A percentile compares a stretch with the other conserved stretches of the same genome.
These are phyloP conservation scores for Phytophthora melonis DNA, from an alignment of 352 stramenopile genomes.

Conservation along the genomic window DNA sequence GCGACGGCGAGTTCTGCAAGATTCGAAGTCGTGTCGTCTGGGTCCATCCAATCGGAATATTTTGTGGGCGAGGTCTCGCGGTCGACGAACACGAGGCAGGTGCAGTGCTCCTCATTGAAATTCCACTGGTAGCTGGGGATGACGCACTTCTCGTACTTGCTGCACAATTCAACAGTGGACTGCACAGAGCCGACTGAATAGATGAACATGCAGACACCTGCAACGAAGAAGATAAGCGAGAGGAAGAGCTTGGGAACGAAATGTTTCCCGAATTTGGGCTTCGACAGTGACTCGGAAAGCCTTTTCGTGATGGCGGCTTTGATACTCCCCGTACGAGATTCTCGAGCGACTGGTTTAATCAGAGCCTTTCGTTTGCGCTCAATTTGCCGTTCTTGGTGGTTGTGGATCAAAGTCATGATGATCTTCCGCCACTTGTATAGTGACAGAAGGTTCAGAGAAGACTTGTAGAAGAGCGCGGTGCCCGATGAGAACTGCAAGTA, in stretches of 20 bases:
- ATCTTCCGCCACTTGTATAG: slow-evolving; percentile 63
- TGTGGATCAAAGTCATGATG: slow-evolving; percentile 44
- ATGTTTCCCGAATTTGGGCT: slow-evolving; percentile 22
- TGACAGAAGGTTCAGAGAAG: slow-evolving; percentile 43
- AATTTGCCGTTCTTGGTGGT: slow-evolving; percentile 24
- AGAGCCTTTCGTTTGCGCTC: slow-evolving; percentile 16
- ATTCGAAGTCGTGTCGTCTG: slow-evolving; percentile 40
- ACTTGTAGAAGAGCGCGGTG: slow-evolving; percentile 46
- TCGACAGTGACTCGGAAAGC: slow-evolving; percentile 1
- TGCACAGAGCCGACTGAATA: slow-evolving; percentile 45
- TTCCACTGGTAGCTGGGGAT: slow-evolving; percentile 56
- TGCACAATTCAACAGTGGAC: slow-evolving; percentile 39
- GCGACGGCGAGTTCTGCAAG: slow-evolving; percentile 37
- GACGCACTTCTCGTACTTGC: slow-evolving; percentile 45
- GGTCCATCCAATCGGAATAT: slow-evolving; percentile 51
- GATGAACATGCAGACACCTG: slow-evolving; percentile 29
- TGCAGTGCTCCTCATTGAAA: slow-evolving; percentile 33
- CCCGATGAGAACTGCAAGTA: slow-evolving; percentile 40
- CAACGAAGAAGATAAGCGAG: slow-evolving; percentile 40
- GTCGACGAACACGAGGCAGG: slow-evolving; percentile 54
- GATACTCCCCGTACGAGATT: slow-evolving; percentile 10
- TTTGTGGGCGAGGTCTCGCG: slow-evolving; percentile 35
- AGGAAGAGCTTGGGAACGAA: slow-evolving; percentile 38
- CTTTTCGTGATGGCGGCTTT: slow-evolving; percentile 15
- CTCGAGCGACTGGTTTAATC: slow-evolving; percentile 5